Evolutionary conservation across 2,329 filamentous ascomycete species (phyloP).

Genomic region (Zymoseptoria brevis): DNA sequence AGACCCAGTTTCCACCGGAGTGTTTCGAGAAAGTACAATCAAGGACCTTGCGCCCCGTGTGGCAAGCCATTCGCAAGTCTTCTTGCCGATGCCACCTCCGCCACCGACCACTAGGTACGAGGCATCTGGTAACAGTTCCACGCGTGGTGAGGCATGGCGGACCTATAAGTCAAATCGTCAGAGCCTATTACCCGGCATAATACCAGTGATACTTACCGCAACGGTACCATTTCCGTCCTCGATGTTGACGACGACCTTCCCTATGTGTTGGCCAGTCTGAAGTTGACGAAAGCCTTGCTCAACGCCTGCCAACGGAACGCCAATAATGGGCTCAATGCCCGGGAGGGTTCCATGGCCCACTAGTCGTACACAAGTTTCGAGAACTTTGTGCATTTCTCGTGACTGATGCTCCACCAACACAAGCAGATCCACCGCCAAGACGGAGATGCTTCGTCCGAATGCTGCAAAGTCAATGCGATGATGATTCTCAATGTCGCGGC

Average conservation of each 20-base stretch:
- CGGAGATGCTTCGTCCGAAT: background rate
- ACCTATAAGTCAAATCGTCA: background rate
- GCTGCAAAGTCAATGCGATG: background rate
- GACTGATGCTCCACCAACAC: background rate
- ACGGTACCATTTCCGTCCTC: background rate
- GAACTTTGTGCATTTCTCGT: background rate
- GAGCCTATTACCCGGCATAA: background rate
- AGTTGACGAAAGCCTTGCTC: conserved; percentile 8
- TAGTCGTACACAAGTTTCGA: background rate
- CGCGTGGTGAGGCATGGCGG: background rate
- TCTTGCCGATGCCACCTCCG: background rate
- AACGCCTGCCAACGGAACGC: background rate
- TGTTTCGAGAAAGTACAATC: background rate
- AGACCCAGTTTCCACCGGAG: background rate
- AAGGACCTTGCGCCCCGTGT: background rate
- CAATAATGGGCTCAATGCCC: background rate
- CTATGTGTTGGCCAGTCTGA: conserved; percentile 1
- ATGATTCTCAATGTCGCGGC: no score
- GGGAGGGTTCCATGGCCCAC: background rate
- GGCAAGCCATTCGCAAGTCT: background rate
- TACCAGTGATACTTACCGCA: no score
- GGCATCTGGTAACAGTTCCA: background rate
- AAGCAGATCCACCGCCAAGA: background rate
- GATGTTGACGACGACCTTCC: background rate
- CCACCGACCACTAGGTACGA: background rate